phyloP scores from a whole-genome alignment of 2,329 filamentous ascomycete genomes.

The Penicillium sp. region DNA sequence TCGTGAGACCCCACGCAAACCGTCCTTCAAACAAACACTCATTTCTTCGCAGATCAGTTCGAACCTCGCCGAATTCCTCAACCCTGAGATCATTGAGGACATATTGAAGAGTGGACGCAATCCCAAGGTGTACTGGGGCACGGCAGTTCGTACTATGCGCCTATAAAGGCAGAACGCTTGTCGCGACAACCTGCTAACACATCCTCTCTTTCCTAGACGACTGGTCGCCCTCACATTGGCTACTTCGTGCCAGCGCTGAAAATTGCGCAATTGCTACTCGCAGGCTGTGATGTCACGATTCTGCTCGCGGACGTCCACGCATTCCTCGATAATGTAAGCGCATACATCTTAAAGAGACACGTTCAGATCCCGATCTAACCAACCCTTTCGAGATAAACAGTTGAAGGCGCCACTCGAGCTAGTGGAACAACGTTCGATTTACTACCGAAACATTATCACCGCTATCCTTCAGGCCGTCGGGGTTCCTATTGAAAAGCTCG shows the following conservation, averaged over 20 bases:
- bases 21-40: neutral
- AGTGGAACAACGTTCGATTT: slow-evolving; percentile 75
- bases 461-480: slow-evolving; percentile 73
- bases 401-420: slow-evolving; percentile 82
- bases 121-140: slow-evolving; percentile 38
- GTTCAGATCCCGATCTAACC: neutral
- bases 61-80: slow-evolving; percentile 79
- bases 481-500: slow-evolving; percentile 74
- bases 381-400: neutral
- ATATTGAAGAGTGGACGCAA: slow-evolving; percentile 32
- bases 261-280: slow-evolving; percentile 80
- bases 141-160: slow-evolving; percentile 31
- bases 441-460: slow-evolving; percentile 77
- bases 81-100: slow-evolving; percentile 55
- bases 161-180: too few species aligned
- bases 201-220: slow-evolving; percentile 50
- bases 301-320: slow-evolving; percentile 68
- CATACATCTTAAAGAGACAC: neutral
- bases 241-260: slow-evolving; percentile 72
- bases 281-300: slow-evolving; percentile 78
- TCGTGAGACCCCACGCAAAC: neutral
- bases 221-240: slow-evolving; percentile 51
- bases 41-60: slow-evolving; percentile 58
- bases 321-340: slow-evolving; percentile 40
- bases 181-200: neutral